Conservation (phyloP, 805 yeast genomes). For the Candida pseudofarinosa region DNA sequence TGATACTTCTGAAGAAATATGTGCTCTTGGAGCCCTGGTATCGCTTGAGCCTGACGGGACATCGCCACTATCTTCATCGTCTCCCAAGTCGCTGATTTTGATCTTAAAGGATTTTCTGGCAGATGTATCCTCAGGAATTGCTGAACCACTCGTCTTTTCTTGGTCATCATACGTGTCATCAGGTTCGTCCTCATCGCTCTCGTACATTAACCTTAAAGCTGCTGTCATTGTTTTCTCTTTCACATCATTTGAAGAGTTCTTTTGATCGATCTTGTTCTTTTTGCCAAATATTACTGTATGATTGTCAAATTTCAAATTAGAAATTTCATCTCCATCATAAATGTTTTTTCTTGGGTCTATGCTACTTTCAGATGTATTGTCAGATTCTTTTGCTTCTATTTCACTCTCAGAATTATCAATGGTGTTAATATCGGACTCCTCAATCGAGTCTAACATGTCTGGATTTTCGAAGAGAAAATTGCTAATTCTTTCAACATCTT, state of each 20-base stretch:
- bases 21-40: background rate
- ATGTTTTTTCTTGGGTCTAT: conserved; percentile 14
- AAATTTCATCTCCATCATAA: conserved; percentile 27
- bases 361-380: conserved; percentile 3
- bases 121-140: conserved; percentile 8
- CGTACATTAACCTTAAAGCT: conserved; percentile 62
- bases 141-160: conserved; percentile 35
- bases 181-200: conserved; percentile 79
- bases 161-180: conserved; percentile 70
- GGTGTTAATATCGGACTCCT: conserved; percentile 6
- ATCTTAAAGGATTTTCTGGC: background rate
- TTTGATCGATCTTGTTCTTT: conserved; percentile 14
- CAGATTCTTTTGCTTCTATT: background rate
- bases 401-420: background rate
- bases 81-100: conserved; percentile 11
- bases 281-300: conserved; percentile 31
- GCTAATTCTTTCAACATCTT: conserved; percentile 56
- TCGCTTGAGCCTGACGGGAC: background rate
- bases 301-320: conserved; percentile 22
- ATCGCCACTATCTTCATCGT: background rate
- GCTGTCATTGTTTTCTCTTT: conserved; percentile 54
- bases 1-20: conserved; percentile 1
- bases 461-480: conserved; percentile 63
- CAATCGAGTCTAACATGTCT: conserved; percentile 28
- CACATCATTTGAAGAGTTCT: conserved; percentile 23